Conservation (phyloP, 2,329 filamentous ascomycete species). For the Microdochium bolleyi region DNA sequence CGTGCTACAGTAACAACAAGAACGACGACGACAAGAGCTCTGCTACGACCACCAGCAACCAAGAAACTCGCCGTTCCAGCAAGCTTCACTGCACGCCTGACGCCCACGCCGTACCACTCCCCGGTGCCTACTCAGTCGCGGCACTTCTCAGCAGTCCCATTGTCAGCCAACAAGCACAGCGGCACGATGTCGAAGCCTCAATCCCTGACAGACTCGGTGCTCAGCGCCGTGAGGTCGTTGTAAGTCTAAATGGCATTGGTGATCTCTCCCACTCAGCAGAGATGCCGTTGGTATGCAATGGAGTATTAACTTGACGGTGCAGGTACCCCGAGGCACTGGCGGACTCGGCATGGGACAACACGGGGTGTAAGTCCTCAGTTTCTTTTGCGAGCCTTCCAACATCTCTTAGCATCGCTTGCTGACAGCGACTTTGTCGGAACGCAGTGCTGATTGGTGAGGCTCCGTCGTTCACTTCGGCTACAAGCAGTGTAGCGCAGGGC, state of each 20-base stretch:
- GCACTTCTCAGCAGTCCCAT: neutral
- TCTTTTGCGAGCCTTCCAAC: too few species aligned
- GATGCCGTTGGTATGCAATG: too few species aligned
- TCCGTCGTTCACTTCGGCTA: constrained; percentile 48
- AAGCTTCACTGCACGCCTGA: neutral
- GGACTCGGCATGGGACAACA: constrained; percentile 91
- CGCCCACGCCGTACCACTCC: neutral
- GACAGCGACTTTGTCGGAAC: constrained; percentile 4
- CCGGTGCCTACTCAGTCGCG: too few species aligned
- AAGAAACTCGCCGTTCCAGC: too few species aligned
- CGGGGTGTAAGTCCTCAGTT: constrained; percentile 48
- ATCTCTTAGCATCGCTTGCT: neutral
- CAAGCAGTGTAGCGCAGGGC: constrained; percentile 19
- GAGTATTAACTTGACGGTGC: neutral
- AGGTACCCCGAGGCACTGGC: constrained; percentile 87
- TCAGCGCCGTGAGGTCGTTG: constrained; percentile 72
- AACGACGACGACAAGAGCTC: too few species aligned
- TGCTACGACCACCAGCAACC: too few species aligned
- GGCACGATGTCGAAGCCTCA: constrained; percentile 13
- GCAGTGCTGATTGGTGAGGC: constrained; percentile 42
- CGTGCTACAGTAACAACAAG: neutral
- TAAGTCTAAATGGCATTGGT: too few species aligned
- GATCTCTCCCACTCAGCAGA: too few species aligned
- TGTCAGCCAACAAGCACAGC: neutral
- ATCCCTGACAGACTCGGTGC: constrained; percentile 50